These are phyloP conservation scores for Chaetomiaceae sp. DNA, from an alignment of 2,329 filamentous ascomycete species.

Conservation along the genomic window DNA sequence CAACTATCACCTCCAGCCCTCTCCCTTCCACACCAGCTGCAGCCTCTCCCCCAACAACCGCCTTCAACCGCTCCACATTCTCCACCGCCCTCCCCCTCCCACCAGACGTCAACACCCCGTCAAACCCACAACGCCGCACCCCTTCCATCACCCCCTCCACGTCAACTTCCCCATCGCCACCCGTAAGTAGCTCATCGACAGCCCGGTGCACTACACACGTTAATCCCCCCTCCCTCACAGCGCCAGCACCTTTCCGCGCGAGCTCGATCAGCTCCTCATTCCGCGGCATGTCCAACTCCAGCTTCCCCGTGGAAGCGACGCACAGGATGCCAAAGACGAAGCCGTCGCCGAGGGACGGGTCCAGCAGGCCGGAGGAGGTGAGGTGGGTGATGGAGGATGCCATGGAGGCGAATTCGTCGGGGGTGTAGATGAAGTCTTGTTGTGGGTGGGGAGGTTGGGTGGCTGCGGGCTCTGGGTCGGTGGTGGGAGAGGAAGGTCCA, in stretches of 20 bases:
- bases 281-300: slow-evolving; percentile 35
- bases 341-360: slow-evolving; percentile 41
- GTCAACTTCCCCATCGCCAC: slow-evolving; percentile 8
- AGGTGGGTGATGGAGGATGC: slow-evolving; percentile 33
- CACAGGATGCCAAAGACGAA: slow-evolving; percentile 50
- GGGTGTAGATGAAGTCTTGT: slow-evolving; percentile 46
- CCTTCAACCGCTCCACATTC: slow-evolving; percentile 34
- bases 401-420: slow-evolving; percentile 41
- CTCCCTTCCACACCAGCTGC: slow-evolving; percentile 26
- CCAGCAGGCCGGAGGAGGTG: slow-evolving; percentile 33
- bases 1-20: slow-evolving; percentile 41
- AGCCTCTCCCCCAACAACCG: slow-evolving; percentile 28
- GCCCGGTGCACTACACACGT: slow-evolving; percentile 50
- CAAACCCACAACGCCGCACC: slow-evolving; percentile 44
- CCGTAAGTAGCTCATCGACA: slow-evolving; percentile 42
- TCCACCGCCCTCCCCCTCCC: slow-evolving; percentile 37
- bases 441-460: neutral
- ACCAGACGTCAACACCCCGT: slow-evolving; percentile 48
- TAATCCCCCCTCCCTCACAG: neutral
- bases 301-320: neutral
- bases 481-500: slow-evolving; percentile 5
- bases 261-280: slow-evolving; percentile 37
- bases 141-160: slow-evolving; percentile 11
- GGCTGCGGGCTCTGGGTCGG: neutral
- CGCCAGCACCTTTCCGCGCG: slow-evolving; percentile 33